A percentile compares a stretch with the other conserved stretches of the same genome.
Conservation (phyloP, 2,329 filamentous ascomycete genomes). For the Pleomassaria siparia region DNA sequence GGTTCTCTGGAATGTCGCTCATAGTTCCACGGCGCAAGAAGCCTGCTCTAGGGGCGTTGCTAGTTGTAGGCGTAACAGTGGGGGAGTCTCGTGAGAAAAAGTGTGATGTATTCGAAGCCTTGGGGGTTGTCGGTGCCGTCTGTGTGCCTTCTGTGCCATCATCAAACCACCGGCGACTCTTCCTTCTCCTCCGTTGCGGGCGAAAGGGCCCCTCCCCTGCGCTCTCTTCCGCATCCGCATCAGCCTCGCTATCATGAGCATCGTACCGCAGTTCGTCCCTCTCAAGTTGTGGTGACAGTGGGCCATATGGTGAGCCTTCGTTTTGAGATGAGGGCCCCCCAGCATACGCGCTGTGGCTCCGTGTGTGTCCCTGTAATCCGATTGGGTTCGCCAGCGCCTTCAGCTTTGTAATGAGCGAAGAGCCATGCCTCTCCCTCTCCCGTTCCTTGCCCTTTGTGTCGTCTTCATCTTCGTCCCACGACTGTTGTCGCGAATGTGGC, state of each 20-base stretch:
- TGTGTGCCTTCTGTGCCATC: conserved; percentile 51
- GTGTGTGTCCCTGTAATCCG: conserved; percentile 51
- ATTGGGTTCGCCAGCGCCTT: conserved; percentile 68
- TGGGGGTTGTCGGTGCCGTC: conserved; percentile 69
- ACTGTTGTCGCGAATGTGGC: conserved; percentile 63
- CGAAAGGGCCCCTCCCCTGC: conserved; percentile 64
- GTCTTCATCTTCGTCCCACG: conserved; percentile 63
- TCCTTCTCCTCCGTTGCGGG: conserved; percentile 60
- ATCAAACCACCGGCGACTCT: conserved; percentile 60
- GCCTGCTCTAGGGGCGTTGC: conserved; percentile 41
- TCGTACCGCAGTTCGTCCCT: conserved; percentile 51
- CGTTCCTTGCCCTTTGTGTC: conserved; percentile 57
- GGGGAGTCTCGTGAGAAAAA: conserved; percentile 52
- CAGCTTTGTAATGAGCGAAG: conserved; percentile 75
- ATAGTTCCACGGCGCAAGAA: conserved; percentile 57
- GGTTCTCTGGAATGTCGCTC: conserved; percentile 50
- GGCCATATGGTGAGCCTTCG: conserved; percentile 41
- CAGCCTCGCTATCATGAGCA: conserved; percentile 67
- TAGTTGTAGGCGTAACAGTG: conserved; percentile 31
- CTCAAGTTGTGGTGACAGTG: conserved; percentile 52
- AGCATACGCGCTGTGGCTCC: conserved; percentile 52
- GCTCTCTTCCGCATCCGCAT: conserved; percentile 83
- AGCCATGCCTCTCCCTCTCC: conserved; percentile 52
- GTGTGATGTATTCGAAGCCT: conserved; percentile 48
- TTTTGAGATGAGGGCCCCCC: conserved; percentile 42